Evolutionary conservation across 1,284 basidiomycete genomes (phyloP).

Genomic region (Gymnopus androsaceus): DNA sequence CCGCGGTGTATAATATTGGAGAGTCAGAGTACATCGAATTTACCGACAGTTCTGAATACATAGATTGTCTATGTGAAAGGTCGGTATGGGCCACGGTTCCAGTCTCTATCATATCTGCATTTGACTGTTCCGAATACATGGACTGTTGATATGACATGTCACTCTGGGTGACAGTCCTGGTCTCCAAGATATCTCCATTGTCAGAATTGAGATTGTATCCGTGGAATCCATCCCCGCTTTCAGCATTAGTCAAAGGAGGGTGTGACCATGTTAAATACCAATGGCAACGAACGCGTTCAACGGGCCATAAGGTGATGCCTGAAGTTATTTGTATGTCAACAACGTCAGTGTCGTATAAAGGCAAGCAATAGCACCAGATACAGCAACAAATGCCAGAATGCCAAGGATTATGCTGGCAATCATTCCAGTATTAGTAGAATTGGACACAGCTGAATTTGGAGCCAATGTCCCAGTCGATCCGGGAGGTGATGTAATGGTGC

Average conservation of each 20-base stretch:
- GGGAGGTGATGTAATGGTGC: neutral
- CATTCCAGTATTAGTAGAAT: constrained; percentile 1
- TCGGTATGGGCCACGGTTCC: neutral
- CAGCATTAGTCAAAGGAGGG: neutral
- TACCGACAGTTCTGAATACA: constrained; percentile 5
- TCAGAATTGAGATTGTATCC: neutral
- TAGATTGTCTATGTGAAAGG: neutral
- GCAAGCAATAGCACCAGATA: neutral
- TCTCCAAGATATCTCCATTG: neutral
- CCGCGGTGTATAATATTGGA: constrained; percentile 9
- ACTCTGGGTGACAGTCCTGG: neutral
- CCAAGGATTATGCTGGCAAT: constrained; percentile 5
- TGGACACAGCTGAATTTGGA: neutral
- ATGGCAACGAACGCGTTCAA: neutral
- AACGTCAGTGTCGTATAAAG: neutral
- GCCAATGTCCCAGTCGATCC: neutral
- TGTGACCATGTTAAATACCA: neutral
- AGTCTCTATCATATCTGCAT: neutral
- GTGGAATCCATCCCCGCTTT: neutral
- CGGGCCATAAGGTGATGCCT: constrained; percentile 3
- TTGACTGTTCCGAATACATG: too few species aligned
- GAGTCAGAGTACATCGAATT: constrained; percentile 7
- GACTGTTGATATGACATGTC: too few species aligned
- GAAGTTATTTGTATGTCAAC: constrained; percentile 1
- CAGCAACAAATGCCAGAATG: neutral